Evolutionary conservation across 306 rosid genomes (phyloP), one percentile per base, ranked within the genome.

Genomic region (Arachis hypogaea): DNA sequence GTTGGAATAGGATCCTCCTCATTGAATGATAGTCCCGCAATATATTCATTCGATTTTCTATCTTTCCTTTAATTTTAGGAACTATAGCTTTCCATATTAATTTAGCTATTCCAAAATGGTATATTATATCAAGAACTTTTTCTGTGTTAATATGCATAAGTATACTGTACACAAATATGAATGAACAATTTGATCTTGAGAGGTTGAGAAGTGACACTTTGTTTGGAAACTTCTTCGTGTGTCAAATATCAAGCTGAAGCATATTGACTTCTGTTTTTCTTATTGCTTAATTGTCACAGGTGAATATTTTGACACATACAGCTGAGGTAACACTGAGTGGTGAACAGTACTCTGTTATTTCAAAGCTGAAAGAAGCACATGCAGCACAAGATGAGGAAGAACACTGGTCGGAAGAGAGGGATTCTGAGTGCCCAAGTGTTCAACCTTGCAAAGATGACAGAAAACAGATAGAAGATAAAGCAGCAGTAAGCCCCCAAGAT

Each of bases 241-340:
- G 63, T 71, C 22, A 51, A 46, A 12, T 74, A 36, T 71, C 45
- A 6, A 49, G 56, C 56, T 79, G 52, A 63, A 14, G 68, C 61
- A 79, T 51, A 38, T 69, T 78, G 62, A 42, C 65, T 64, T 75
- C n/a, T 42, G 45, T 66, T 18, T 18, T 12, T 59, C 72, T 68
- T 40, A 76, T 51, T 64, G 14, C 59, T 72, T 72, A 59, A 65
- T 75, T 50, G 68, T 29, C 69, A 65, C 77, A 92, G 98, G 96
- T 90, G 59, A 92, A 92, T 82, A 88, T 92, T 72, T 85, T 92
- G 83, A 86, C 89, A 28, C 91, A 90, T 84, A 88, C 86, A 29
- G 84, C 89, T 7, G 94, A 90, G 54, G 90, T 90, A n/a, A 61
- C 5, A 16, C 61, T 82, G 77, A 71, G 77, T 30, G 74, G 71